Conservation (phyloP, 228 moss, liverwort and hornwort species). For the Sphagnum magellanicum region DNA sequence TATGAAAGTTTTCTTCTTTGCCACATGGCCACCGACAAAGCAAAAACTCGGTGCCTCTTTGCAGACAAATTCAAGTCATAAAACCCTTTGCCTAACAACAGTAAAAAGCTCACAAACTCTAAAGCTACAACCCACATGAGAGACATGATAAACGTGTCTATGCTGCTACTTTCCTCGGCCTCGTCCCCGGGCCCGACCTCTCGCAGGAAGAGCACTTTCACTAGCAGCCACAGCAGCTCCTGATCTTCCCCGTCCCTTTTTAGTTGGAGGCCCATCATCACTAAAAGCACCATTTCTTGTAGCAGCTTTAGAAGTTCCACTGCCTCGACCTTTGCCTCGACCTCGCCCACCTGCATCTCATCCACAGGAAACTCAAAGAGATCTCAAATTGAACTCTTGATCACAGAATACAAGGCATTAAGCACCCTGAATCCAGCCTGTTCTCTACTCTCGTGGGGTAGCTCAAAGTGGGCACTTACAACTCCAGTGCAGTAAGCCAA, state of each 20-base stretch:
- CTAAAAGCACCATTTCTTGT: constrained; percentile 36
- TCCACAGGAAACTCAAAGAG: background rate
- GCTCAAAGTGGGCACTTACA: too few relatives aligned
- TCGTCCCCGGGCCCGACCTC: constrained; percentile 42
- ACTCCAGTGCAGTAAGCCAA: background rate
- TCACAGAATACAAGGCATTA: constrained; percentile 1
- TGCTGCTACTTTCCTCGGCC: constrained; percentile 8
- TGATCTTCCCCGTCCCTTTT: constrained; percentile 38
- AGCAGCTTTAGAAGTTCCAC: constrained; percentile 19
- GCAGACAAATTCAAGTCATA: too few relatives aligned
- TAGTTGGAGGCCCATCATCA: constrained; percentile 28
- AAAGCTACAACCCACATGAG: too few relatives aligned
- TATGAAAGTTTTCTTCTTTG: too few relatives aligned
- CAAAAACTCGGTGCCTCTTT: too few relatives aligned
- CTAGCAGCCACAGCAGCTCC: constrained; percentile 19
- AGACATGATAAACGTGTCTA: background rate
- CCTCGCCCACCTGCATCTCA: constrained; percentile 36
- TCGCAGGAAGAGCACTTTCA: constrained; percentile 26
- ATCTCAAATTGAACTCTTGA: constrained; percentile 7
- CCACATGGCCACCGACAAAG: too few relatives aligned
- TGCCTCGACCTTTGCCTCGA: constrained; percentile 53
- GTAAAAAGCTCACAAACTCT: too few relatives aligned
- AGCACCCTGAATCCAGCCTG: constrained; percentile 4
- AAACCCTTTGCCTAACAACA: too few relatives aligned
- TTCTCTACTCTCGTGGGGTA: background rate